Evolutionary conservation across 805 yeast genomes (phyloP).

Genomic region (Candida pseudoglaebosa): DNA sequence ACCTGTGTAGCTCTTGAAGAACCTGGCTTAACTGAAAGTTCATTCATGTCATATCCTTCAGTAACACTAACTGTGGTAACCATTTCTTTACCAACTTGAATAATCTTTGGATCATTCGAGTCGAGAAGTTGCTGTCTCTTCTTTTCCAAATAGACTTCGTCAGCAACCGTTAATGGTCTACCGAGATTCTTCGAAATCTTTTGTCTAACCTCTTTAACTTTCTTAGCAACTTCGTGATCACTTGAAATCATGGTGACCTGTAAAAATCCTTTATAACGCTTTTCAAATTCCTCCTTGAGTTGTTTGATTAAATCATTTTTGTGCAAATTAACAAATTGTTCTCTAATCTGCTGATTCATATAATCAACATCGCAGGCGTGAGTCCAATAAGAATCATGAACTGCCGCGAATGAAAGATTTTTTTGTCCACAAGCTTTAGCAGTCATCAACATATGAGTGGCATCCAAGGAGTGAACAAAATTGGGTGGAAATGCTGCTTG

Average conservation of each 20-base stretch:
- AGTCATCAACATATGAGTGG: conserved; percentile 92
- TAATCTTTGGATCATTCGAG: conserved; percentile 48
- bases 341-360: conserved; percentile 69
- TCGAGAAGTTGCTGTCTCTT: conserved; percentile 52
- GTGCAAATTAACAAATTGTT: conserved; percentile 76
- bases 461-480: conserved; percentile 91
- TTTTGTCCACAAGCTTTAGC: conserved; percentile 69
- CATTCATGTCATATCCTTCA: conserved; percentile 25
- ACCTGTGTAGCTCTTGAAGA: conserved; percentile 35
- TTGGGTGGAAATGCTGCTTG: conserved; percentile 94
- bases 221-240: conserved; percentile 46
- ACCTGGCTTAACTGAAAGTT: conserved; percentile 18
- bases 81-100: conserved; percentile 49
- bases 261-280: conserved; percentile 70
- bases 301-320: conserved; percentile 65
- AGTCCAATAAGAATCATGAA: conserved; percentile 98
- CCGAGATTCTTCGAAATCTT: conserved; percentile 47
- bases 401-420: conserved; percentile 81
- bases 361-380: conserved; percentile 79
- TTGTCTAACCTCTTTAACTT: conserved; percentile 47
- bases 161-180: conserved; percentile 57
- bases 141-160: conserved; percentile 71
- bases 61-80: conserved; percentile 68
- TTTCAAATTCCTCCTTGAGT: conserved; percentile 73
- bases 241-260: conserved; percentile 55